These are phyloP conservation scores for Fraxinus americana DNA, from an alignment of 257 asterid genomes.

Conservation along the genomic window DNA sequence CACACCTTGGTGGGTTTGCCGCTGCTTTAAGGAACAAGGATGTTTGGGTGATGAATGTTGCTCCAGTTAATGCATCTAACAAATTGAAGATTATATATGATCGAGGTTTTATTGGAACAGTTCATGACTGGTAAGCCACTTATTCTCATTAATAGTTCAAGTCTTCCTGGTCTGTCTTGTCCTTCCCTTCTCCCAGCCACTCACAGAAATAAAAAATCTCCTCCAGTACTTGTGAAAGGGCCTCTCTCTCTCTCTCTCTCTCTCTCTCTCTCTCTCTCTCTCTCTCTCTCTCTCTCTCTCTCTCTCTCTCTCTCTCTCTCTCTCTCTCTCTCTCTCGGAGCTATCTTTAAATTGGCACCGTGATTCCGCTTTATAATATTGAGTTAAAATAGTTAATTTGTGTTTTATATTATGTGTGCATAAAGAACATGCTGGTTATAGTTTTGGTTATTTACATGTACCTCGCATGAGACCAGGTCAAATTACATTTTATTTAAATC, in stretches of 20 bases:
- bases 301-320: too few species aligned
- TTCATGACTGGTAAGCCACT: conserved; percentile 74
- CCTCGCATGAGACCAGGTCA: background rate
- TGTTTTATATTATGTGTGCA: too few species aligned
- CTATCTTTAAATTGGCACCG: background rate
- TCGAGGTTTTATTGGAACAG: conserved; percentile 90
- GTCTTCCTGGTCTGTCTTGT: background rate
- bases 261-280: background rate
- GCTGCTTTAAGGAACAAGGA: conserved; percentile 82
- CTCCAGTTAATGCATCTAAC: conserved; percentile 67
- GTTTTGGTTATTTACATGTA: background rate
- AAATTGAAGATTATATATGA: conserved; percentile 77
- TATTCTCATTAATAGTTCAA: conserved; percentile 7
- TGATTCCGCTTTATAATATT: background rate
- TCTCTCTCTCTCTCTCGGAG: background rate
- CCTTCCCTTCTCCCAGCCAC: conserved; percentile 2
- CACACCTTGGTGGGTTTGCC: conserved; percentile 91
- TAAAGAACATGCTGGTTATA: background rate
- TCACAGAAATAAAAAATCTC: background rate
- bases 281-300: too few species aligned
- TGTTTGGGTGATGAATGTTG: conserved; percentile 97
- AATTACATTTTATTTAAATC: background rate
- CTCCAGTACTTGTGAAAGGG: conserved; percentile 8
- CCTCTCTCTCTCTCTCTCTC: background rate
- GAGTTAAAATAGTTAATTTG: background rate